Evolutionary conservation across 495 filamentous ascomycete species (phyloP).

Genomic region (Penicillium antarcticum): DNA sequence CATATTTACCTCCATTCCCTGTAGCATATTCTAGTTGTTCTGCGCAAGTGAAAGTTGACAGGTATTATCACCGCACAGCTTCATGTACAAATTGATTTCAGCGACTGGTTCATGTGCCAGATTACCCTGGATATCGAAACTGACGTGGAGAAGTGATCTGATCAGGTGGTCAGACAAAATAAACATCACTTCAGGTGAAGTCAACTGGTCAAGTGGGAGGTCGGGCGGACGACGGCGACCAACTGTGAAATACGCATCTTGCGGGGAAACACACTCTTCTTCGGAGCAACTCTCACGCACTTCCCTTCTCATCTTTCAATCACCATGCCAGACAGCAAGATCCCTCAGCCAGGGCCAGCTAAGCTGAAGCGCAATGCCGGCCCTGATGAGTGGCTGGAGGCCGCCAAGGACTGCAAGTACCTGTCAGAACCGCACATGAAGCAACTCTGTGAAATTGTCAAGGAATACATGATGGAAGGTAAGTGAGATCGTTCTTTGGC

Average conservation of each 20-base stretch:
- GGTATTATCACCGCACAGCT: no score
- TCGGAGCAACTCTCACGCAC: background rate
- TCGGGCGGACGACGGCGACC: constrained; percentile 6
- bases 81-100: no score
- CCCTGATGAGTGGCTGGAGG: constrained; percentile 94
- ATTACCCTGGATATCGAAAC: no score
- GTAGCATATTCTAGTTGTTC: no score
- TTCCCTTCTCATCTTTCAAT: background rate
- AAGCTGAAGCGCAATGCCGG: constrained; percentile 77
- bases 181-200: background rate
- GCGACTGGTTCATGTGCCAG: no score
- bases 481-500: constrained; percentile 11
- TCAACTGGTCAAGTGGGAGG: no score
- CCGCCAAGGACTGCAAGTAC: constrained; percentile 95
- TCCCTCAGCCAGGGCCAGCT: constrained; percentile 87
- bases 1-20: no score
- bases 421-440: constrained; percentile 96
- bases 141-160: no score
- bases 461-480: constrained; percentile 98
- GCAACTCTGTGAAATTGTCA: constrained; percentile 95
- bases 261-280: constrained; percentile 13
- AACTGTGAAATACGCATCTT: constrained; percentile 11
- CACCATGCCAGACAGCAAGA: constrained; percentile 51
- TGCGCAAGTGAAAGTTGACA: no score
- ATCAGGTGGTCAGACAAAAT: background rate